Evolutionary conservation across 306 rosid genomes (phyloP), one percentile per base, ranked within the genome.

Genomic region (Geum urbanum): DNA sequence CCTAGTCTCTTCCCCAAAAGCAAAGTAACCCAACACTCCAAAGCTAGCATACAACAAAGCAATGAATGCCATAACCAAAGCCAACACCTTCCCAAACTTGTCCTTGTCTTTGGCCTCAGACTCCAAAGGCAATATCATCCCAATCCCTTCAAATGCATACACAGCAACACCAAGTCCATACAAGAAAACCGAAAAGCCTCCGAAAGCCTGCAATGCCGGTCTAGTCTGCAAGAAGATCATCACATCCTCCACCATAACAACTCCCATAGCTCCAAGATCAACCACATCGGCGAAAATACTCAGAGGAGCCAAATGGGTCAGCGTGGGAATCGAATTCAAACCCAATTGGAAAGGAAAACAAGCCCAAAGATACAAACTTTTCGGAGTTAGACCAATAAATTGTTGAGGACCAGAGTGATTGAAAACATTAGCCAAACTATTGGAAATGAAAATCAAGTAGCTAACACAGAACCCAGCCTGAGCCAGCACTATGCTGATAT

Each of bases 101-200:
- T 85, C 83, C n/a, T 82, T 87, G 54, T 87, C 74, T 66, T 77
- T 85, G 10, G 87, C 72, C 65, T 89, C 96, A 4, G 84, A 67
- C 66, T 89, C 92, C 73, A 89, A 75, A 0, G 96, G 96, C 63
- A 89, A 61, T 65, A 87, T 45, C 90, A 83, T 83, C 22, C 96
- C 92, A 3, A 89, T 77, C 14, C 96, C 96, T 67, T 89, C 96
- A 51, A 89, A 89, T 10, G 96, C 83, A 55, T 89, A 89, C 0
- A 89, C 92, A 0, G 91, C 89, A 18, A 89, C 96, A 61, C 96
- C 96, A 2, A 89, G 43, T 2, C 92, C 96, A 63, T 89, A 89
- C 1, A 87, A 80, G 24, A 87, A 75, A 7, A 87, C 86, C 32
- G 87, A 80, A 1, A 89, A 74, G 9, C 89, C 91, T 15, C 91